These are phyloP conservation scores for Nowakowskiella sp. DNA, from an alignment of 192 early-diverging fungal species.

Conservation along the genomic window DNA sequence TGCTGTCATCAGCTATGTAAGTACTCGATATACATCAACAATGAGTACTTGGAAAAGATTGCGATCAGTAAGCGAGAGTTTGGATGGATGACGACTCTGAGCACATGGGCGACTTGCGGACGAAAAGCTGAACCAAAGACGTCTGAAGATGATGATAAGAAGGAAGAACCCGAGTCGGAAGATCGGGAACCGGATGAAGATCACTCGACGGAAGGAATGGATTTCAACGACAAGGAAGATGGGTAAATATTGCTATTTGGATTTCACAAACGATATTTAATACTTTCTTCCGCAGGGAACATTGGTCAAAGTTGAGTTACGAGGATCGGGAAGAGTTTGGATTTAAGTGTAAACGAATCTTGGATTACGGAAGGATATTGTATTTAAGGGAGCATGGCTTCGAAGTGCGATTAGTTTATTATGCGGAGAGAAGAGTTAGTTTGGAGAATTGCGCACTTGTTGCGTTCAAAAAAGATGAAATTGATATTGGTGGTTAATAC, in stretches of 20 bases:
- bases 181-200: conserved; percentile 17
- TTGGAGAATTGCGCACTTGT: conserved; percentile 72
- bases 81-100: conserved; percentile 56
- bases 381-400: conserved; percentile 52
- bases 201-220: conserved; percentile 35
- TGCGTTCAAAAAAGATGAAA: conserved; percentile 23
- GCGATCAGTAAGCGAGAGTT: conserved; percentile 50
- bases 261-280: background rate
- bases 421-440: conserved; percentile 50
- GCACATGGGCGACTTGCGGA: conserved; percentile 69
- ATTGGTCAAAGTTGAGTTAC: conserved; percentile 65
- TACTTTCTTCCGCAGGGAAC: conserved; percentile 24
- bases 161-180: conserved; percentile 15
- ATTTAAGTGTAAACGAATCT: conserved; percentile 63
- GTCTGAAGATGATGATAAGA: conserved; percentile 1
- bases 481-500: conserved; percentile 7
- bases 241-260: conserved; percentile 15
- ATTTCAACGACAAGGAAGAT: conserved; percentile 22
- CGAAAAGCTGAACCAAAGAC: conserved; percentile 7
- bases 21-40: conserved; percentile 64
- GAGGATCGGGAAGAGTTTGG: conserved; percentile 57
- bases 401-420: conserved; percentile 65
- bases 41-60: conserved; percentile 45
- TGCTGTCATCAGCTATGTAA: conserved; percentile 85
- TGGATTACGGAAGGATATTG: conserved; percentile 62